These are phyloP conservation scores for Huntiella moniliformis DNA, from an alignment of 2,329 filamentous ascomycete genomes.

Conservation along the genomic window DNA sequence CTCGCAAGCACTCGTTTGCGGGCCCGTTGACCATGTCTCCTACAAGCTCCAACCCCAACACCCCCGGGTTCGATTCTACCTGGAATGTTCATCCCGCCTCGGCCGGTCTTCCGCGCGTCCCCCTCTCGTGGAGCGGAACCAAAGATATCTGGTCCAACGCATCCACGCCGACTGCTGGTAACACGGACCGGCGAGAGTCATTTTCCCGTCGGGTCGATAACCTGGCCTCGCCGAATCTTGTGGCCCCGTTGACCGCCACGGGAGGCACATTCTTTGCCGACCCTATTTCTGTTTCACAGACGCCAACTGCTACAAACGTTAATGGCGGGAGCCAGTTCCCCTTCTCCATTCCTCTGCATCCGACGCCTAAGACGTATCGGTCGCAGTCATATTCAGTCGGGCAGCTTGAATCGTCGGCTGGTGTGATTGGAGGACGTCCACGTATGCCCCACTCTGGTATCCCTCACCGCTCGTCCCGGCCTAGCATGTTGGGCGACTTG, in stretches of 20 bases:
- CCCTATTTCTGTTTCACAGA: slow-evolving; percentile 26
- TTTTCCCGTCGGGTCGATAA: slow-evolving; percentile 58
- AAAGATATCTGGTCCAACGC: slow-evolving; percentile 47
- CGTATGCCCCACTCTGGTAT: slow-evolving; percentile 41
- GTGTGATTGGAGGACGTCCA: slow-evolving; percentile 32
- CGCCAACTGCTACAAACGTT: slow-evolving; percentile 32
- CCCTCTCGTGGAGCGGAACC: slow-evolving; percentile 58
- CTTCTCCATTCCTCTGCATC: slow-evolving; percentile 73
- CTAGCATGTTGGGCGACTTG: slow-evolving; percentile 59
- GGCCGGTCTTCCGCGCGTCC: slow-evolving; percentile 29
- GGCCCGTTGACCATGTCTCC: slow-evolving; percentile 57
- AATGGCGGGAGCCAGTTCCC: slow-evolving; percentile 50
- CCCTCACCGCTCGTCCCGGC: slow-evolving; percentile 64
- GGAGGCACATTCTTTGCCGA: slow-evolving; percentile 30
- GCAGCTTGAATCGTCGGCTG: slow-evolving; percentile 50
- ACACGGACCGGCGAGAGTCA: slow-evolving; percentile 52
- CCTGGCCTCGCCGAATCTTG: slow-evolving; percentile 54
- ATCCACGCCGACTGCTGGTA: background rate
- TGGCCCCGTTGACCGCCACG: slow-evolving; percentile 26
- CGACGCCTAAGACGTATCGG: slow-evolving; percentile 79
- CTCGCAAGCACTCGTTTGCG: slow-evolving; percentile 59
- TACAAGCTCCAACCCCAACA: slow-evolving; percentile 62
- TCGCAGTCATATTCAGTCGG: slow-evolving; percentile 96
- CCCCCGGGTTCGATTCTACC: slow-evolving; percentile 49
- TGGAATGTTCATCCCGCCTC: slow-evolving; percentile 37